Percentiles rank a stretch among this genome's conserved stretches.
Evolutionary conservation across 164 flowering plant genomes (phyloP).

Genomic region (Malania oleifera): DNA sequence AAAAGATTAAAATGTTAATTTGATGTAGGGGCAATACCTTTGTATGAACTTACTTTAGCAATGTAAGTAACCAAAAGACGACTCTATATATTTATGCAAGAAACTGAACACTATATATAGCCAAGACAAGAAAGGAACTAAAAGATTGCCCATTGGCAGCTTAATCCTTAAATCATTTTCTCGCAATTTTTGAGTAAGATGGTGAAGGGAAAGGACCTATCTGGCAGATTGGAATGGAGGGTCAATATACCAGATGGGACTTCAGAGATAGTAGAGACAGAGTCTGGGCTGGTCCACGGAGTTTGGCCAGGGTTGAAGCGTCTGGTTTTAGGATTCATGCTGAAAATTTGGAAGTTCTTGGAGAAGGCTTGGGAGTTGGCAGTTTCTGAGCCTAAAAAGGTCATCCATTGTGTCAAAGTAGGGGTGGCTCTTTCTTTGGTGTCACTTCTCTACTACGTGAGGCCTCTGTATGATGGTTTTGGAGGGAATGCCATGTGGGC

Average conservation of each 20-base stretch:
- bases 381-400: constrained; percentile 49
- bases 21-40: no score
- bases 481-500: constrained; percentile 92
- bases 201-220: not conserved
- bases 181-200: not conserved
- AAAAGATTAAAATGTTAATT: no score
- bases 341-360: constrained; percentile 29
- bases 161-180: not conserved
- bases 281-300: constrained; percentile 19
- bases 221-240: constrained; percentile 48
- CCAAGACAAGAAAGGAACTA: not conserved
- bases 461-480: constrained; percentile 69
- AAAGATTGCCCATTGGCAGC: not conserved
- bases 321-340: constrained; percentile 19
- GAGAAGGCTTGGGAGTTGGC: constrained; percentile 51
- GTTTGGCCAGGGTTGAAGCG: constrained; percentile 23
- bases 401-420: constrained; percentile 67
- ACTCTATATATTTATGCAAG: no score
- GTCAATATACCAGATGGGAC: constrained; percentile 36
- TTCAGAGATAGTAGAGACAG: constrained; percentile 28
- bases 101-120: not conserved
- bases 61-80: no score
- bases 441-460: constrained; percentile 67
- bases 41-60: no score
- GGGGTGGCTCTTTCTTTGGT: constrained; percentile 63